Conservation (phyloP, 148 eudicot genomes). For the Vaccinium vitisidaea region DNA sequence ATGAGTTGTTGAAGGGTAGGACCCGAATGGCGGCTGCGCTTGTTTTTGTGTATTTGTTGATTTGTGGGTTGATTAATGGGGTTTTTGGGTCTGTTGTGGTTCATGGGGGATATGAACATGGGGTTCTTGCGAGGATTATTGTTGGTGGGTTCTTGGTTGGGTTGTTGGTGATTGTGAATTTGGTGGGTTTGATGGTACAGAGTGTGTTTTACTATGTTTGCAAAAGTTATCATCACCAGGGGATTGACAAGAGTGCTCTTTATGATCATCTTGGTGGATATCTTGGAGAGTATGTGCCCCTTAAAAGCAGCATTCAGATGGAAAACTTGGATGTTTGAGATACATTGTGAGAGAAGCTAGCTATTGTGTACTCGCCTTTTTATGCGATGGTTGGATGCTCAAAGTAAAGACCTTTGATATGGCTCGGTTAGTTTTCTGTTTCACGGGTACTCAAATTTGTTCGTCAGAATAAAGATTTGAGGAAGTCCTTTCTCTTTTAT, state of each 20-base stretch:
- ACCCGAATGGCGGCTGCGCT: slow-evolving; percentile 47
- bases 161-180: slow-evolving; percentile 76
- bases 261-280: slow-evolving; percentile 96
- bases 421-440: slow-evolving; percentile 16
- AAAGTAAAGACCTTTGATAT: background rate
- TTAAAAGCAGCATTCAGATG: slow-evolving; percentile 93
- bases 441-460: slow-evolving; percentile 10
- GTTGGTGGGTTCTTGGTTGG: slow-evolving; percentile 96
- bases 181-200: slow-evolving; percentile 82
- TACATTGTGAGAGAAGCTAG: background rate
- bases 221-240: slow-evolving; percentile 85
- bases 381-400: background rate
- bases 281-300: slow-evolving; percentile 96
- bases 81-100: slow-evolving; percentile 67
- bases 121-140: slow-evolving; percentile 47
- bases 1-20: slow-evolving; percentile 73
- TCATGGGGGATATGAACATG: slow-evolving; percentile 49
- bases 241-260: slow-evolving; percentile 76
- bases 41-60: slow-evolving; percentile 57
- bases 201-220: slow-evolving; percentile 98
- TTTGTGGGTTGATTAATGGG: slow-evolving; percentile 69
- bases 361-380: background rate
- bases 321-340: slow-evolving; percentile 58
- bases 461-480: slow-evolving; percentile 6
- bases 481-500: background rate